Conservation (phyloP, 768 basidiomycete species). For the Lactifluus piperatus region DNA sequence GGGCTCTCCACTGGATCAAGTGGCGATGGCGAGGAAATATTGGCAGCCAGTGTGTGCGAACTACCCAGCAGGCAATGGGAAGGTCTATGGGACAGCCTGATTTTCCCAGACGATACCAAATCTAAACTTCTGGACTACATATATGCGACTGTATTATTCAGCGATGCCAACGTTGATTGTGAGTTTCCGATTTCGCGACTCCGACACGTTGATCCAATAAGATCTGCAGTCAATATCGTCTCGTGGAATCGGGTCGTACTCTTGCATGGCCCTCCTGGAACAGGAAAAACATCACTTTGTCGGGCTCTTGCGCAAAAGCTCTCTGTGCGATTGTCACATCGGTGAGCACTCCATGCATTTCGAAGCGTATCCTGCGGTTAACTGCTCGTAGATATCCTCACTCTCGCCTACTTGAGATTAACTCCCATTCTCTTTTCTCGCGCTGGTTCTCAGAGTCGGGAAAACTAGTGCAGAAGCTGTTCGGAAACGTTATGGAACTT, state of each 20-base stretch:
- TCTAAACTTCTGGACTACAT: conserved; percentile 86
- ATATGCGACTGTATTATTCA: too few relatives aligned
- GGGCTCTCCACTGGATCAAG: conserved; percentile 54
- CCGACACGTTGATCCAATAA: conserved; percentile 5
- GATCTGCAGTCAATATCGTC: conserved; percentile 71
- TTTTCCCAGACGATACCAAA: conserved; percentile 82
- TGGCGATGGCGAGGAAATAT: conserved; percentile 59
- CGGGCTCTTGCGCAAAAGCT: conserved; percentile 93
- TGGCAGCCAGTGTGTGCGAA: too few relatives aligned
- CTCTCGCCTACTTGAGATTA: conserved; percentile 89
- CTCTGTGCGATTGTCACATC: conserved; percentile 78
- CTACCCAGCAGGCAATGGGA: too few relatives aligned
- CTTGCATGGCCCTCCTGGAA: conserved; percentile 94
- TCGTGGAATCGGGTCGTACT: conserved; percentile 95
- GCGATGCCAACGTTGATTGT: too few relatives aligned
- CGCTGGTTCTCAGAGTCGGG: conserved; percentile 99
- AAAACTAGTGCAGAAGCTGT: conserved; percentile 92
- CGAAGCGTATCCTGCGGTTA: not conserved
- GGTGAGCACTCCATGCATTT: conserved; percentile 35
- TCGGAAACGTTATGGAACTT: conserved; percentile 81
- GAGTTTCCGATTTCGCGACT: conserved; percentile 25
- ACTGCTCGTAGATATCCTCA: conserved; percentile 58
- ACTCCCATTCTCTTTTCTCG: conserved; percentile 95
- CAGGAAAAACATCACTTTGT: conserved; percentile 94
- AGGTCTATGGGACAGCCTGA: too few relatives aligned